phyloP scores from a whole-genome alignment of 768 basidiomycete species.

The Ephemerocybe angulata region DNA sequence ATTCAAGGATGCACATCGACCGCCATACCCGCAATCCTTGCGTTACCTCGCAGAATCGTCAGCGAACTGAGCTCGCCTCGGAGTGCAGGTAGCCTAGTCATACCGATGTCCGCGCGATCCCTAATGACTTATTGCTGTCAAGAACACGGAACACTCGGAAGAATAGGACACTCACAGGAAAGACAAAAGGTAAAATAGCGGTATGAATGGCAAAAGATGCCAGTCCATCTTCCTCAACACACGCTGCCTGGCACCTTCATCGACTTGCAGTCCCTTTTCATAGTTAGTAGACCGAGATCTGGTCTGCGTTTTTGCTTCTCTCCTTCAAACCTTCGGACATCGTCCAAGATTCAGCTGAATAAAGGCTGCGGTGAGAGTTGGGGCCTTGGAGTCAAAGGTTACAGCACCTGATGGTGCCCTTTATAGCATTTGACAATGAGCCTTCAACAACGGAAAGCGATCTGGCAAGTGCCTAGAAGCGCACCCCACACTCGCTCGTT shows the following conservation, averaged over 20 bases:
- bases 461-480: no score
- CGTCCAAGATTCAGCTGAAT: not conserved
- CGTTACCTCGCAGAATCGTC: constrained; percentile 20
- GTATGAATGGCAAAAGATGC: constrained; percentile 43
- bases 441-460: no score
- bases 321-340: no score
- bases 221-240: constrained; percentile 41
- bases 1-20: constrained; percentile 24
- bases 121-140: constrained; percentile 16
- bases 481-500: no score
- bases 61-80: no score
- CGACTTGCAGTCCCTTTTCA: constrained; percentile 2
- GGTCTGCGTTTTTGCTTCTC: not conserved
- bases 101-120: constrained; percentile 35
- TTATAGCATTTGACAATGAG: no score
- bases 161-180: constrained; percentile 36
- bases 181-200: constrained; percentile 41
- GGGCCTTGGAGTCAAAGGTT: no score
- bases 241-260: constrained; percentile 22
- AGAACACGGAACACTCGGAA: not conserved
- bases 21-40: constrained; percentile 32
- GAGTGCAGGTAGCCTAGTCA: no score
- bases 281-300: constrained; percentile 3
- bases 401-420: no score
- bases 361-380: not conserved